These are phyloP conservation scores for Lactarius indigo DNA, from an alignment of 768 basidiomycete species.

Conservation along the genomic window DNA sequence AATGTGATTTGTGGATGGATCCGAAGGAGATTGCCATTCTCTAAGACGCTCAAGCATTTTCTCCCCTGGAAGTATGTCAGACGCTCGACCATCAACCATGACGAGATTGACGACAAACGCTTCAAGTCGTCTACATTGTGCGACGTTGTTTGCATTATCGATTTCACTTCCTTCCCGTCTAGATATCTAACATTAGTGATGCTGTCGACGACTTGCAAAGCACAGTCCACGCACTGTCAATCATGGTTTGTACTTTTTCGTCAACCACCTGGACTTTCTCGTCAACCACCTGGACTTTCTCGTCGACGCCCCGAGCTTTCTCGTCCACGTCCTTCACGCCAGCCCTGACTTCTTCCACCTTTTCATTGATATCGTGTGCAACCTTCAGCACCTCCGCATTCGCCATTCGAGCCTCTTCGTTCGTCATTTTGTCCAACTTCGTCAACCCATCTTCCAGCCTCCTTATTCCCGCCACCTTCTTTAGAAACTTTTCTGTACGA, in stretches of 20 bases:
- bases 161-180: background rate
- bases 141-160: background rate
- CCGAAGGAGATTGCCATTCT: no score
- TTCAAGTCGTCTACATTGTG: no score
- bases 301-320: no score
- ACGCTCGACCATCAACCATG: no score
- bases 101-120: no score
- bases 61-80: no score
- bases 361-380: background rate
- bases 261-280: background rate
- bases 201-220: background rate
- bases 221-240: background rate
- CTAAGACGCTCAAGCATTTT: no score
- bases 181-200: background rate
- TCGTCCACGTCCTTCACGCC: no score
- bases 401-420: background rate
- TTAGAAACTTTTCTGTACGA: background rate
- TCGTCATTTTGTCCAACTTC: background rate
- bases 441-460: background rate
- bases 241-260: background rate
- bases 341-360: background rate
- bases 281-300: no score
- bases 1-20: no score
- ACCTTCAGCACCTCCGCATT: background rate
- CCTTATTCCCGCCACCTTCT: background rate